phyloP scores from a whole-genome alignment of 352 stramenopile species.

The Phytopythium aichiense region DNA sequence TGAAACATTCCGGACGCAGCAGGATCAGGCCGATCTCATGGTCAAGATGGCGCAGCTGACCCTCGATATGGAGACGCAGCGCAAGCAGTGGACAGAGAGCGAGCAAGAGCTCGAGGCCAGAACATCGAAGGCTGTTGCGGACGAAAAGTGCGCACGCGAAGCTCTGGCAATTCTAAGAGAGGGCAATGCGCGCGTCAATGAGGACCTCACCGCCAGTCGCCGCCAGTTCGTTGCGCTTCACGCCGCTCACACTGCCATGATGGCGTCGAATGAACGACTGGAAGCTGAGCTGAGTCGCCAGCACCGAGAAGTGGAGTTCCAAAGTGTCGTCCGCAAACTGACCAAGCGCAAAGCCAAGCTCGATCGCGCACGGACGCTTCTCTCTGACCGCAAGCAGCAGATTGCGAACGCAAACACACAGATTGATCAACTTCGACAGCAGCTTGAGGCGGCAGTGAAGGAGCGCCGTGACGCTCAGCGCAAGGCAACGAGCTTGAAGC shows the following conservation, averaged over 20 bases:
- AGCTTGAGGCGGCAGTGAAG: slow-evolving; percentile 13
- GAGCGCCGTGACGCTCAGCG: background rate
- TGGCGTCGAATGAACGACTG: slow-evolving; percentile 11
- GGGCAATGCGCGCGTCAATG: background rate
- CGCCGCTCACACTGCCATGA: background rate
- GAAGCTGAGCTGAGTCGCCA: slow-evolving; percentile 16
- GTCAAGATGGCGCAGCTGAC: slow-evolving; percentile 28
- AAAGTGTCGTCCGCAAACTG: slow-evolving; percentile 18
- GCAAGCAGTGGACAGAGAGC: slow-evolving; percentile 18
- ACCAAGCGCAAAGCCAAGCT: slow-evolving; percentile 49
- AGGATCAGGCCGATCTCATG: slow-evolving; percentile 28
- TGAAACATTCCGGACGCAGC: slow-evolving; percentile 18
- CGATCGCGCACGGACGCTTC: slow-evolving; percentile 12
- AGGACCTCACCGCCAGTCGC: background rate
- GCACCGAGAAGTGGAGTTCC: slow-evolving; percentile 16
- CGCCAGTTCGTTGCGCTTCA: slow-evolving; percentile 5
- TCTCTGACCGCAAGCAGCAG: slow-evolving; percentile 20
- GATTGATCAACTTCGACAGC: slow-evolving; percentile 8
- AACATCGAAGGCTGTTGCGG: background rate
- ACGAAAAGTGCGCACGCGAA: background rate
- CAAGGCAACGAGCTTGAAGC: slow-evolving; percentile 11
- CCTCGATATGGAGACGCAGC: slow-evolving; percentile 24
- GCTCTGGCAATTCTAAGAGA: background rate
- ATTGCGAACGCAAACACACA: slow-evolving; percentile 8
- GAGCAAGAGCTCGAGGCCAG: slow-evolving; percentile 16